Evolutionary conservation across 2,329 filamentous ascomycete genomes (phyloP).

Genomic region (Clarireedia homoeocarpa): DNA sequence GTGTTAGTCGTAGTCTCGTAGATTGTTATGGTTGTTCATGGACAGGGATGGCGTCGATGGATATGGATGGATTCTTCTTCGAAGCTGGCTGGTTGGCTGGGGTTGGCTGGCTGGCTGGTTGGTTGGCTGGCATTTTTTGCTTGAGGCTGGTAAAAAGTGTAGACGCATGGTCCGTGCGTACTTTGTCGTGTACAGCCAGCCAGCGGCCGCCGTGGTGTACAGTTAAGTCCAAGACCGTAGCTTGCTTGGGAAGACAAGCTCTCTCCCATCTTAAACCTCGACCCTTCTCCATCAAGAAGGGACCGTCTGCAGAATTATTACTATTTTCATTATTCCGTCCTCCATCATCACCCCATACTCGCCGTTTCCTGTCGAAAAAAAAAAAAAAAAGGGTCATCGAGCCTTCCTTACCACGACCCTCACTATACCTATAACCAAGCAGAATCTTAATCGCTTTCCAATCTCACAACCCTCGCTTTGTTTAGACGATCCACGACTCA

Average conservation of each 20-base stretch:
- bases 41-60: too few relatives aligned
- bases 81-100: too few relatives aligned
- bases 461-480: slow-evolving; percentile 10
- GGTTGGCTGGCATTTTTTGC: neutral
- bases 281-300: slow-evolving; percentile 9
- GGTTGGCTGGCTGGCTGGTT: too few relatives aligned
- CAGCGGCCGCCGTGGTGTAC: slow-evolving; percentile 1
- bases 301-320: too few relatives aligned
- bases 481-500: slow-evolving; percentile 11
- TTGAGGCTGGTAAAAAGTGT: neutral
- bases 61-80: too few relatives aligned
- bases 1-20: too few relatives aligned
- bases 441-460: neutral
- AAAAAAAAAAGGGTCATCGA: slow-evolving; percentile 7
- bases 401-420: slow-evolving; percentile 1
- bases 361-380: neutral
- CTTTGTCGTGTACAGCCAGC: slow-evolving; percentile 5
- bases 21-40: too few relatives aligned
- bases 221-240: slow-evolving; percentile 8
- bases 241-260: slow-evolving; percentile 4
- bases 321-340: too few relatives aligned
- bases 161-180: neutral
- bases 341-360: neutral
- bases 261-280: slow-evolving; percentile 3
- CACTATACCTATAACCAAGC: neutral